These are phyloP conservation scores for Chalciporus pseudorubinellus DNA, from an alignment of 768 basidiomycete species.

Conservation along the genomic window DNA sequence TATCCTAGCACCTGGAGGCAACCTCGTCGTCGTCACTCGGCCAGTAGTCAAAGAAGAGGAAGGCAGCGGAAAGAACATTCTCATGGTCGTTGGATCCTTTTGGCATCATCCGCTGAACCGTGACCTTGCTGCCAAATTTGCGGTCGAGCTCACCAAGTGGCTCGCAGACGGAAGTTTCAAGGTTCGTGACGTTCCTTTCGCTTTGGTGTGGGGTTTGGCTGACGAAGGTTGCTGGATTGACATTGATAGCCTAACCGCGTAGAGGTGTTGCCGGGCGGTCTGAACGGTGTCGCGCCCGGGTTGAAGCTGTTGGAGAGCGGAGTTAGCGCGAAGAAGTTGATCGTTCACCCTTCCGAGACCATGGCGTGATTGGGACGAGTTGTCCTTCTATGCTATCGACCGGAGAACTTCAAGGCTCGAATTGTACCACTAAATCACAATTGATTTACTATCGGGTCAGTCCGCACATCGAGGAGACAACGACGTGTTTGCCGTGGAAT, in stretches of 20 bases:
- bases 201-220: neutral
- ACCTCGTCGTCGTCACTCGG: conserved; percentile 14
- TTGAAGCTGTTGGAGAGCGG: conserved; percentile 31
- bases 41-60: conserved; percentile 1
- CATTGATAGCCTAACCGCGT: conserved; percentile 34
- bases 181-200: neutral
- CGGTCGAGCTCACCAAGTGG: conserved; percentile 12
- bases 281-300: conserved; percentile 34
- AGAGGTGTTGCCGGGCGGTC: conserved; percentile 37
- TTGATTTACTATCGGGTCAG: too few relatives aligned
- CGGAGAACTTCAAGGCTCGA: too few relatives aligned
- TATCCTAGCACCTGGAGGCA: conserved; percentile 30
- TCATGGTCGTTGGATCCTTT: conserved; percentile 5
- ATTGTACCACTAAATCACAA: too few relatives aligned
- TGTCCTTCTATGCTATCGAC: too few relatives aligned
- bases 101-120: conserved; percentile 2
- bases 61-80: conserved; percentile 1
- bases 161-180: conserved; percentile 18
- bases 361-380: neutral
- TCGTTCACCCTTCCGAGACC: neutral
- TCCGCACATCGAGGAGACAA: too few relatives aligned
- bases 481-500: too few relatives aligned
- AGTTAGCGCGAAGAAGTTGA: conserved; percentile 35
- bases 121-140: conserved; percentile 11
- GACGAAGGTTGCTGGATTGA: neutral